Percentiles rank a stretch among this genome's conserved stretches.
phyloP scores from a whole-genome alignment of 78 protist species.

The Chrysochromulina parva region DNA sequence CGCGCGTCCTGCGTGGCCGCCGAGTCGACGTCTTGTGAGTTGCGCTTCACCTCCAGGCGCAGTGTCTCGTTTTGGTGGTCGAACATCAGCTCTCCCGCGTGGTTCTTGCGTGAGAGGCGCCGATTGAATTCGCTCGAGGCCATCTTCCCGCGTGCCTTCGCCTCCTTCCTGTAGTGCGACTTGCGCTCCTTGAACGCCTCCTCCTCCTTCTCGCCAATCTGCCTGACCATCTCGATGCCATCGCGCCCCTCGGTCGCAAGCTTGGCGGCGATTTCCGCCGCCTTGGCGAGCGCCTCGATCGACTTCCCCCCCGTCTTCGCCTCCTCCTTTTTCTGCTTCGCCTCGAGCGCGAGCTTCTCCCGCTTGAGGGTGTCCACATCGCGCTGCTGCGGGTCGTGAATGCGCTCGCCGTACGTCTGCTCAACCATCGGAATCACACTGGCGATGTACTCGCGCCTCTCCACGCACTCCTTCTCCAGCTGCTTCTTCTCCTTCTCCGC shows the following conservation, averaged over 20 bases:
- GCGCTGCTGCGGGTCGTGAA: background rate
- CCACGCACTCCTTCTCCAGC: background rate
- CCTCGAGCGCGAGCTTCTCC: background rate
- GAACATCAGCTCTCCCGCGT: background rate
- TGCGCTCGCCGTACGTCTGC: background rate
- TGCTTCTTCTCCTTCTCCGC: too few species aligned
- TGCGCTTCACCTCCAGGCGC: background rate
- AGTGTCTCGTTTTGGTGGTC: background rate
- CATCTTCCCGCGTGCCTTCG: too few species aligned
- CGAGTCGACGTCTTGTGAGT: background rate
- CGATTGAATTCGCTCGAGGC: background rate
- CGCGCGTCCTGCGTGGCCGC: background rate
- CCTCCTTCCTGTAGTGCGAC: background rate
- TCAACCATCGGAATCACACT: background rate
- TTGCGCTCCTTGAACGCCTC: background rate
- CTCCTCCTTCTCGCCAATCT: background rate
- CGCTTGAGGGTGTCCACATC: background rate
- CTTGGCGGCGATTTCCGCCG: too few species aligned
- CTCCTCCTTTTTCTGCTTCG: background rate
- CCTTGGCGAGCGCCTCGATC: too few species aligned
- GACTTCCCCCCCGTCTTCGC: too few species aligned
- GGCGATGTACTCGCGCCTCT: background rate
- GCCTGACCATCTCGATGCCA: background rate
- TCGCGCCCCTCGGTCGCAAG: too few species aligned
- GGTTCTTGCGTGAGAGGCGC: slow-evolving; percentile 2